Conservation (phyloP, 1,139 yeast genomes). For the Yamadazyma epiphylla region DNA sequence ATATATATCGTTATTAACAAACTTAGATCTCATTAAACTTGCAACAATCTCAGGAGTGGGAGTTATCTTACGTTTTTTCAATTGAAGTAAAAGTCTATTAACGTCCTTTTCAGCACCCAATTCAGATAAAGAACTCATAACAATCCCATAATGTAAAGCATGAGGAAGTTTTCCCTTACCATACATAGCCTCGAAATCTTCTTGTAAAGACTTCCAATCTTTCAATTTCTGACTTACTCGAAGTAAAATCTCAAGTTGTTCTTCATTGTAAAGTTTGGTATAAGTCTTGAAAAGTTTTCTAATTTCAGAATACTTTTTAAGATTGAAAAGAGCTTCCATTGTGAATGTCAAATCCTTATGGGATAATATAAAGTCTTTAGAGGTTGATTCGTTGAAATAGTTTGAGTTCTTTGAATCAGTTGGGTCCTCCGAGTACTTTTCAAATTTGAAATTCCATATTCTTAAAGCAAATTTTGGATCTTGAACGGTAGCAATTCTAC, state of each 20-base stretch:
- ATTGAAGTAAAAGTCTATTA: slow-evolving; percentile 47
- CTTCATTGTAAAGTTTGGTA: slow-evolving; percentile 26
- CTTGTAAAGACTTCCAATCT: slow-evolving; percentile 59
- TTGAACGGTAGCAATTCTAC: slow-evolving; percentile 13
- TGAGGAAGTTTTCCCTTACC: slow-evolving; percentile 56
- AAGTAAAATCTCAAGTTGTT: slow-evolving; percentile 44
- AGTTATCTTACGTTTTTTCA: slow-evolving; percentile 39
- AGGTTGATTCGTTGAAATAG: slow-evolving; percentile 6
- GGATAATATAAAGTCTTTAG: background rate
- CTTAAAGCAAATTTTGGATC: slow-evolving; percentile 19
- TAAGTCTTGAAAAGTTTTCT: slow-evolving; percentile 20
- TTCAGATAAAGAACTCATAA: slow-evolving; percentile 59
- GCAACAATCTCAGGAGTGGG: slow-evolving; percentile 49
- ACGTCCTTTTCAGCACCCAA: slow-evolving; percentile 56
- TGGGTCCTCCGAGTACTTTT: slow-evolving; percentile 1
- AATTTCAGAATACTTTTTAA: slow-evolving; percentile 22
- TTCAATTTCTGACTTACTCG: slow-evolving; percentile 47
- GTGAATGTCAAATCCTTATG: slow-evolving; percentile 24
- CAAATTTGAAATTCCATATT: slow-evolving; percentile 25
- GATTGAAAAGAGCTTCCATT: slow-evolving; percentile 25
- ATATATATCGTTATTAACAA: slow-evolving; percentile 41
- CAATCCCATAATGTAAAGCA: slow-evolving; percentile 56
- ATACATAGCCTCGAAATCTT: slow-evolving; percentile 59
- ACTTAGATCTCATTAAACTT: slow-evolving; percentile 46
- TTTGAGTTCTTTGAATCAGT: background rate